Conservation (phyloP, 192 early-diverging fungal genomes). For the Gigaspora rosea region DNA sequence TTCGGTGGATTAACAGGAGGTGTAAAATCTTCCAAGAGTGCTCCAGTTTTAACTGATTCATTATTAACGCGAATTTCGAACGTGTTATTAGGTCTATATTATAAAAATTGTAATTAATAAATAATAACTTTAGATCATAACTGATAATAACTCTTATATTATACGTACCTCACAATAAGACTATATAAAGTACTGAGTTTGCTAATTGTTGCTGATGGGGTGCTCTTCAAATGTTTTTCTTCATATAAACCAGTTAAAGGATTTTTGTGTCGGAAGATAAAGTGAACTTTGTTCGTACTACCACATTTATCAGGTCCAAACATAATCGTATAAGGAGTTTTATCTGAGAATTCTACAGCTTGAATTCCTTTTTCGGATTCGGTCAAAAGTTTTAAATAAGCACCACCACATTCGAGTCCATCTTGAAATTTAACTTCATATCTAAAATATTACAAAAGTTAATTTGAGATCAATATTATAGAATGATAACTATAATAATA, state of each 20-base stretch:
- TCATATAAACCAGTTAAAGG: slow-evolving; percentile 76
- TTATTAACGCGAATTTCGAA: slow-evolving; percentile 81
- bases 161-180: slow-evolving; percentile 63
- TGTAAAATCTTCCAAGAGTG: slow-evolving; percentile 74
- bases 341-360: slow-evolving; percentile 72
- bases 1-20: slow-evolving; percentile 89
- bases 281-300: slow-evolving; percentile 85
- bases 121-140: not conserved
- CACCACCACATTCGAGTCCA: slow-evolving; percentile 88
- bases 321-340: slow-evolving; percentile 85
- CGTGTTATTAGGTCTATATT: slow-evolving; percentile 67
- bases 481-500: too few species aligned
- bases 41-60: slow-evolving; percentile 63
- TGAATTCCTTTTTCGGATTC: slow-evolving; percentile 59
- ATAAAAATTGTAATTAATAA: not conserved
- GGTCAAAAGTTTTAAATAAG: slow-evolving; percentile 88
- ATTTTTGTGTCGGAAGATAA: slow-evolving; percentile 92
- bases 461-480: too few species aligned
- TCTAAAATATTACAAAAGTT: slow-evolving; percentile 20
- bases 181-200: slow-evolving; percentile 79
- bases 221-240: slow-evolving; percentile 80
- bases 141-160: not conserved
- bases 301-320: slow-evolving; percentile 96
- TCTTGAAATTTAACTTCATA: slow-evolving; percentile 90
- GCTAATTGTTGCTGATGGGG: slow-evolving; percentile 68